Percentiles rank a stretch among this genome's conserved stretches.
Conservation (phyloP, 495 filamentous ascomycete genomes). For the Aspergillus mulundensis region DNA sequence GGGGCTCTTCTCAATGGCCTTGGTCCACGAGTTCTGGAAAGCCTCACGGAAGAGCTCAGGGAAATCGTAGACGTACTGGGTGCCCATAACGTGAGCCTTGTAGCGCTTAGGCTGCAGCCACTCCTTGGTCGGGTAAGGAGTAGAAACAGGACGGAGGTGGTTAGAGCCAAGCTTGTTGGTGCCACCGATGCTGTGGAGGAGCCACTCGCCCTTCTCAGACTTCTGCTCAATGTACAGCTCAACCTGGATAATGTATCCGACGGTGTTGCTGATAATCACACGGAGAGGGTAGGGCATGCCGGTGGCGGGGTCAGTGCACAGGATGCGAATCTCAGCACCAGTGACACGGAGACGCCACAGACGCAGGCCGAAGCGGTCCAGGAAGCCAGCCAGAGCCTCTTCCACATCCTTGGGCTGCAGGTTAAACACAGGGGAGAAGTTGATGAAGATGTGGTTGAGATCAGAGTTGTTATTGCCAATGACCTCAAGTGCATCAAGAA, state of each 20-base stretch:
- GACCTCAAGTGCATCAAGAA: constrained; percentile 94
- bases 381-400: constrained; percentile 88
- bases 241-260: constrained; percentile 96
- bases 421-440: constrained; percentile 95
- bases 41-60: constrained; percentile 98
- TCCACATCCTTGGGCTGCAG: constrained; percentile 87
- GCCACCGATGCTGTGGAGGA: constrained; percentile 96
- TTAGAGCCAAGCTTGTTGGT: constrained; percentile 92
- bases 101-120: constrained; percentile 98
- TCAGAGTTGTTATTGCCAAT: constrained; percentile 99
- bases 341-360: constrained; percentile 96
- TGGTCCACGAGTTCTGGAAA: constrained; percentile 90
- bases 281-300: constrained; percentile 88
- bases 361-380: constrained; percentile 92
- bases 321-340: constrained; percentile 95
- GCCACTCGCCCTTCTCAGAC: constrained; percentile 93
- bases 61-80: constrained; percentile 99
- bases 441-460: constrained; percentile 99
- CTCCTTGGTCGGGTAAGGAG: constrained; percentile 96
- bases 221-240: constrained; percentile 97
- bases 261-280: constrained; percentile 97
- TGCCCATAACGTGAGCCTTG: constrained; percentile 98
- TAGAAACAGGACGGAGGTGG: constrained; percentile 85
- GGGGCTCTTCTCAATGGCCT: constrained; percentile 64
- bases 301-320: constrained; percentile 85